Evolutionary conservation across 768 basidiomycete species (phyloP), one percentile per base, ranked within the genome.

Genomic region (Phlebiopsis flavidoalba): DNA sequence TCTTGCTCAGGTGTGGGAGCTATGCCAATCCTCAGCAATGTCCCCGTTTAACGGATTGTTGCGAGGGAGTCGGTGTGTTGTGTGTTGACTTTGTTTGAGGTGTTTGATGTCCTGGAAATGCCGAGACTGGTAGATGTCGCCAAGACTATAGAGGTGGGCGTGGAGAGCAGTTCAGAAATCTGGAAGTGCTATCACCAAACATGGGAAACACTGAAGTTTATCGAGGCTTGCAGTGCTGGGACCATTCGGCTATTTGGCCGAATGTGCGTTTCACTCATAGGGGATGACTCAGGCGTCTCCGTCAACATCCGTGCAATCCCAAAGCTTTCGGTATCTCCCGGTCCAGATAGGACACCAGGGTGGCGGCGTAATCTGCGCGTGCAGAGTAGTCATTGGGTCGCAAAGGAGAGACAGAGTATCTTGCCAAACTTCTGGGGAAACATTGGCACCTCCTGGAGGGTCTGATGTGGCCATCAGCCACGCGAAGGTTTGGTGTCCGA

Each of bases 401-500:
- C 93, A 95, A 4, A 96, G 73, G 26, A 97, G 77, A 52, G 87
- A 88, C 48, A 96, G 72, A 1, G 91, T 95, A 62, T 96, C 94
- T 70, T 94, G 91, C 93, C 93, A 96, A 36, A 89, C 83, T 68
- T 94, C 93, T 31, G 89, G 87, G 3, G 88, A 79, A 35, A 97
- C 82, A 62, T 80, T 80, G 10, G 84, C n/a, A 86, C 60, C 91
- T 77, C 55, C 85, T 79, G n/a, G 84, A 77, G 24, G 74, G 69
- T 22, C 77, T 78, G 51, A 76, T 58, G 8, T 72, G 72, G 4
- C 64, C 66, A 12, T 70, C 67, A 31, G 60, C n/a, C 59, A 11
- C 56, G 48, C 19, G 58, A 46, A 5, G 64, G 56, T 48, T 53
- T 61, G 7, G 48, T 40, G 36, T 58, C 57, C 11, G 40, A 17